phyloP scores from a whole-genome alignment of 1,284 basidiomycete genomes.

The Pseudozyma hubeiensis region DNA sequence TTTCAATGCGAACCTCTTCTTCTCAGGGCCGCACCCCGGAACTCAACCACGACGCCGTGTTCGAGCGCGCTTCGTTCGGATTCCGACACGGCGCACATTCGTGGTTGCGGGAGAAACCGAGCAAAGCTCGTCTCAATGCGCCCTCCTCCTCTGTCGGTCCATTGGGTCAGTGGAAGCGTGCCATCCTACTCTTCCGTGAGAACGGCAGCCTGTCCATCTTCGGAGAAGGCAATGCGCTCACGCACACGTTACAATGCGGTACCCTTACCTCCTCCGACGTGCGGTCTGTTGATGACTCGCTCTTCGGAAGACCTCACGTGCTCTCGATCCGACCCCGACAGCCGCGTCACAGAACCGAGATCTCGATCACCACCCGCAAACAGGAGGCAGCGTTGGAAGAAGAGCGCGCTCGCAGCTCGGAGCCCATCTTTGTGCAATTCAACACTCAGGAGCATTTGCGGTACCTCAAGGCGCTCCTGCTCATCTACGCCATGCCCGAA shows the following conservation, averaged over 20 bases:
- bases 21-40: conserved; percentile 18
- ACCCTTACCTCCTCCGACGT: conserved; percentile 50
- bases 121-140: conserved; percentile 40
- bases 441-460: conserved; percentile 35
- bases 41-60: conserved; percentile 19
- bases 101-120: conserved; percentile 50
- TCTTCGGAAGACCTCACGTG: conserved; percentile 48
- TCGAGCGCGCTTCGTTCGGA: conserved; percentile 38
- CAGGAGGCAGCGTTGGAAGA: conserved; percentile 18
- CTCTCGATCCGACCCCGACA: conserved; percentile 53
- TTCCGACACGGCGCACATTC: conserved; percentile 29
- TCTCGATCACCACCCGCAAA: conserved; percentile 31
- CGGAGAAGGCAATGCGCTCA: conserved; percentile 50
- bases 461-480: conserved; percentile 43
- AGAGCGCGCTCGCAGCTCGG: conserved; percentile 20
- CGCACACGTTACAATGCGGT: conserved; percentile 48
- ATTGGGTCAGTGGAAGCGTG: conserved; percentile 51
- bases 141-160: conserved; percentile 27
- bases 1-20: conserved; percentile 25
- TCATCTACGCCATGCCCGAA: conserved; percentile 49
- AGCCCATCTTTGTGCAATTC: conserved; percentile 57
- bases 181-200: conserved; percentile 51
- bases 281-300: conserved; percentile 52
- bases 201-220: conserved; percentile 50
- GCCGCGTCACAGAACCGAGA: conserved; percentile 7